Evolutionary conservation across 2,329 filamentous ascomycete species (phyloP).

Genomic region (Colletotrichum sp.): DNA sequence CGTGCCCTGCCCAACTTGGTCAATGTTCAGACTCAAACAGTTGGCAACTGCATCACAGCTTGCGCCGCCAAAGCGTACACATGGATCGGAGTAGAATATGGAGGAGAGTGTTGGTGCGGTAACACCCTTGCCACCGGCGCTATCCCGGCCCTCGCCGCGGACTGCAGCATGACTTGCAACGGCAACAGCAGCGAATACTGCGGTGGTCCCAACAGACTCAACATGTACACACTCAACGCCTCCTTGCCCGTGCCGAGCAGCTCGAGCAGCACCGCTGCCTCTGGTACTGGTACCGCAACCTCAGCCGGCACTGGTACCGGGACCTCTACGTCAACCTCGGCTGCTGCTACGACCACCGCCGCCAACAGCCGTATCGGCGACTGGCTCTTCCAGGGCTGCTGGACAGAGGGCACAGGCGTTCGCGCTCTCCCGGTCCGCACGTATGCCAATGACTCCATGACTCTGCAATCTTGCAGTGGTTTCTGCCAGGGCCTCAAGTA

Average conservation of each 20-base stretch:
- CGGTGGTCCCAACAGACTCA: conserved; percentile 32
- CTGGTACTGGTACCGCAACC: background rate
- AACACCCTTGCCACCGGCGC: conserved; percentile 31
- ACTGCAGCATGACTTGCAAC: conserved; percentile 41
- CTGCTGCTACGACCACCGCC: background rate
- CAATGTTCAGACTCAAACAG: background rate
- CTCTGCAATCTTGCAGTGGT: conserved; percentile 34
- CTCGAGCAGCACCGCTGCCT: background rate
- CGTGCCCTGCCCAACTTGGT: conserved; percentile 24
- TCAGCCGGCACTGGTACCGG: background rate
- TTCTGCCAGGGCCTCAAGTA: conserved; percentile 34
- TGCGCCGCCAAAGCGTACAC: conserved; percentile 31
- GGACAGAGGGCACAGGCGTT: conserved; percentile 33
- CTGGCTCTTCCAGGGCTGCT: conserved; percentile 41
- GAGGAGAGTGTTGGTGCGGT: conserved; percentile 45
- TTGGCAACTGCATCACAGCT: conserved; percentile 25
- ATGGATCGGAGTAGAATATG: conserved; percentile 43
- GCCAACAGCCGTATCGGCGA: conserved; percentile 26
- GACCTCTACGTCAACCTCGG: background rate
- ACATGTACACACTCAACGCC: background rate
- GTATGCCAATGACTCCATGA: conserved; percentile 37
- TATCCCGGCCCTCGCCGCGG: conserved; percentile 29
- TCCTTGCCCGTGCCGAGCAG: background rate
- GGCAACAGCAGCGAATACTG: conserved; percentile 41
- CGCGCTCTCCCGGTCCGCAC: conserved; percentile 34